Conservation (phyloP, 495 filamentous ascomycete genomes). For the Talaromyces nanjingensis region DNA sequence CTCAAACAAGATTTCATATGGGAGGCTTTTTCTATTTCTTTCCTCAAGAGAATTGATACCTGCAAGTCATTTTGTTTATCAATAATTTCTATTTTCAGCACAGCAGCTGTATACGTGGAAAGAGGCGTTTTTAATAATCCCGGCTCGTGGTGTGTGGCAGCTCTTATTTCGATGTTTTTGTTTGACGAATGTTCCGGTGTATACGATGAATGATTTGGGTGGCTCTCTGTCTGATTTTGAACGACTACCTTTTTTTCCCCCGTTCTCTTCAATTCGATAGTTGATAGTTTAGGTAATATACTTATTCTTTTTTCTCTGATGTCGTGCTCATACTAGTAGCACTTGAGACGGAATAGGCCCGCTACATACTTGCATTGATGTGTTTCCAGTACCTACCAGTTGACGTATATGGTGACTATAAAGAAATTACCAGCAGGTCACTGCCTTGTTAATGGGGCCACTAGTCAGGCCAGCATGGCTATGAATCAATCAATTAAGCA, state of each 20-base stretch:
- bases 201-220: neutral
- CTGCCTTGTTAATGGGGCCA: too few species aligned
- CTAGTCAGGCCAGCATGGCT: too few species aligned
- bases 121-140: neutral
- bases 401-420: too few species aligned
- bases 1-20: neutral
- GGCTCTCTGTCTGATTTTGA: neutral
- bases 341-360: too few species aligned
- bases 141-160: neutral
- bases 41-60: neutral
- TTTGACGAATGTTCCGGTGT: neutral
- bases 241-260: neutral
- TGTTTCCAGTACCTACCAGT: too few species aligned
- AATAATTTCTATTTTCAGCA: neutral
- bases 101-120: neutral
- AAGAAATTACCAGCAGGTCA: too few species aligned
- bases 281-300: conserved; percentile 1
- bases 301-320: neutral
- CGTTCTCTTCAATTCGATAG: neutral
- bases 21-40: neutral
- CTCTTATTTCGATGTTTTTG: neutral
- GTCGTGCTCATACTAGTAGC: neutral
- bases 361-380: too few species aligned
- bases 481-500: too few species aligned
- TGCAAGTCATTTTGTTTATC: neutral